Conservation (phyloP, 805 yeast species). For the Candida succiphila region DNA sequence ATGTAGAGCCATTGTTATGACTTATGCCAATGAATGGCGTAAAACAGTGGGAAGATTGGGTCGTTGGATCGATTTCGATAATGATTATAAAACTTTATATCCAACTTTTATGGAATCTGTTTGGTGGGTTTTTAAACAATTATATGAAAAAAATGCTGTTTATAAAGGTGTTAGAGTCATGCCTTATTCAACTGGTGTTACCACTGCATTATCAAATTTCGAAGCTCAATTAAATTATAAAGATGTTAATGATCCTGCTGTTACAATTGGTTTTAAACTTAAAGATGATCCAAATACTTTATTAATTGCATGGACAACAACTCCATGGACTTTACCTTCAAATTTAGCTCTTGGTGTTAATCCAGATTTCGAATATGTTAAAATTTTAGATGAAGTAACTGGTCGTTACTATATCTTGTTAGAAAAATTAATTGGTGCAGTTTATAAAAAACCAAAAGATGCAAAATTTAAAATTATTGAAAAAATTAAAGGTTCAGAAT, state of each 20-base stretch:
- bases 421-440: conserved; percentile 70
- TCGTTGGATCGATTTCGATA: conserved; percentile 98
- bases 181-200: conserved; percentile 98
- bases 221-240: conserved; percentile 98
- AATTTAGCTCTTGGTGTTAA: conserved; percentile 88
- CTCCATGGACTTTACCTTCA: conserved; percentile 99
- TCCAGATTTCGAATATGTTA: conserved; percentile 84
- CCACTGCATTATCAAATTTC: conserved; percentile 93
- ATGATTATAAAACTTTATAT: conserved; percentile 94
- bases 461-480: conserved; percentile 82
- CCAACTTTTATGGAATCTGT: conserved; percentile 96
- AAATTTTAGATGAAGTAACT: conserved; percentile 82
- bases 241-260: conserved; percentile 95
- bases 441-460: conserved; percentile 90
- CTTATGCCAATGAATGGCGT: conserved; percentile 94
- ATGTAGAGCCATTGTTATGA: conserved; percentile 95
- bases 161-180: conserved; percentile 94
- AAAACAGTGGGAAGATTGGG: conserved; percentile 89
- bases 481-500: conserved; percentile 66
- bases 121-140: conserved; percentile 97
- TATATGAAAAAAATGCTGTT: conserved; percentile 77
- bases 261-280: conserved; percentile 81
- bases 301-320: conserved; percentile 97
- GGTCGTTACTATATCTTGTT: conserved; percentile 74
- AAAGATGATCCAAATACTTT: conserved; percentile 64